These are phyloP conservation scores for Cystobasidium tubakii DNA, from an alignment of 768 basidiomycete species.

Conservation along the genomic window DNA sequence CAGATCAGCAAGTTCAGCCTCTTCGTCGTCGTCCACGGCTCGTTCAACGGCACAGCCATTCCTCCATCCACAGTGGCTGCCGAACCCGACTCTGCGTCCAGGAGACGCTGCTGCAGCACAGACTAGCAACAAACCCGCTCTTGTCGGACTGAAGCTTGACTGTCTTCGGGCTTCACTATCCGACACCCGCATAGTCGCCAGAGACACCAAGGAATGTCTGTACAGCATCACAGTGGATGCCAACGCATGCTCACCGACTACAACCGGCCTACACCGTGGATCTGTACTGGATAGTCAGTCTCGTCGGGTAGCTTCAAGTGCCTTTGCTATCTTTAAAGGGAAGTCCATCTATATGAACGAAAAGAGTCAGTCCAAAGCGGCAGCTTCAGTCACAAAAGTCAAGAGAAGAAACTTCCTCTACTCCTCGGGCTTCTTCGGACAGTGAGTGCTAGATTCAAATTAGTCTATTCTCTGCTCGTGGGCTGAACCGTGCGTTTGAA, in stretches of 20 bases:
- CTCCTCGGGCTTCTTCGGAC: background rate
- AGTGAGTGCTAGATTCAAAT: background rate
- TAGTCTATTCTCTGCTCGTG: no score
- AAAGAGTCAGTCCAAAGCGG: background rate
- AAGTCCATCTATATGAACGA: background rate
- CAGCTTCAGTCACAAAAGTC: background rate
- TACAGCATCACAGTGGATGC: background rate
- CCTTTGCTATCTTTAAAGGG: background rate
- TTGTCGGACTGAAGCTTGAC: background rate
- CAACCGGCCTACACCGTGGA: background rate
- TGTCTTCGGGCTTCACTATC: background rate
- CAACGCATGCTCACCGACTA: background rate
- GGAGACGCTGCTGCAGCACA: no score
- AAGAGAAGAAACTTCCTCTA: background rate
- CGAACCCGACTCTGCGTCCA: background rate
- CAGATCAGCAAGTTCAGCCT: background rate
- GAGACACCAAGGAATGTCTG: background rate
- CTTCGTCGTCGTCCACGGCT: background rate
- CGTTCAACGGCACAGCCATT: background rate
- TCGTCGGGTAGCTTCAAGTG: background rate
- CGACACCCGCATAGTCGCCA: background rate
- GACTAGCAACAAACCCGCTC: background rate
- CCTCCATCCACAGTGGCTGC: constrained; percentile 1
- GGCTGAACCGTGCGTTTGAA: no score
- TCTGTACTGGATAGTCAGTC: background rate